Percentiles rank a stretch among this genome's conserved stretches.
Conservation (phyloP, 192 early-diverging fungal species). For the Entomortierella beljakovae region DNA sequence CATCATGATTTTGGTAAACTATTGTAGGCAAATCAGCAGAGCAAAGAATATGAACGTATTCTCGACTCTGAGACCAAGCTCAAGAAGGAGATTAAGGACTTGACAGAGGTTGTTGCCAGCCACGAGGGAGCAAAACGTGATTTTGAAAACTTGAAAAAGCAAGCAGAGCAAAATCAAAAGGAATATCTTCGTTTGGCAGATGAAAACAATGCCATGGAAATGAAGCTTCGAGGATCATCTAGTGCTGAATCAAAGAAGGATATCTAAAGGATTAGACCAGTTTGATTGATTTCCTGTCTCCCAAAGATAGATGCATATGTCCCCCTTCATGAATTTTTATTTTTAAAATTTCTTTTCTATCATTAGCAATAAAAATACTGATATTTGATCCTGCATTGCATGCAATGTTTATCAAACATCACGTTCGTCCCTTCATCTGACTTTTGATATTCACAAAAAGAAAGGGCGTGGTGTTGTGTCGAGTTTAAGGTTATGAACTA, state of each 20-base stretch:
- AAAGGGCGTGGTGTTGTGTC: too few species aligned
- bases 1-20: too few species aligned
- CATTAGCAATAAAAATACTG: not conserved
- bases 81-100: conserved; percentile 47
- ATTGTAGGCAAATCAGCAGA: conserved; percentile 54
- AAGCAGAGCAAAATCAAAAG: conserved; percentile 52
- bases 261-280: conserved; percentile 18
- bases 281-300: not conserved
- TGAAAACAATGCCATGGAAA: conserved; percentile 48
- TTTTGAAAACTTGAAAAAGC: conserved; percentile 60
- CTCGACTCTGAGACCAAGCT: conserved; percentile 48
- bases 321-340: not conserved
- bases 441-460: too few species aligned
- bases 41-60: conserved; percentile 49
- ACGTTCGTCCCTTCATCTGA: too few species aligned
- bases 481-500: not conserved
- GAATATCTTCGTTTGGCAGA: conserved; percentile 59
- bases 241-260: conserved; percentile 47
- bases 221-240: conserved; percentile 20
- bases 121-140: conserved; percentile 35
- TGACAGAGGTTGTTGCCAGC: conserved; percentile 36
- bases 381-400: conserved; percentile 2
- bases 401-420: too few species aligned
- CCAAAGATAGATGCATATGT: not conserved
- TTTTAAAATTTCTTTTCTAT: not conserved